Base-by-base conservation (phyloP, 768 basidiomycete species). In the Mycena leptocephala region DNA sequence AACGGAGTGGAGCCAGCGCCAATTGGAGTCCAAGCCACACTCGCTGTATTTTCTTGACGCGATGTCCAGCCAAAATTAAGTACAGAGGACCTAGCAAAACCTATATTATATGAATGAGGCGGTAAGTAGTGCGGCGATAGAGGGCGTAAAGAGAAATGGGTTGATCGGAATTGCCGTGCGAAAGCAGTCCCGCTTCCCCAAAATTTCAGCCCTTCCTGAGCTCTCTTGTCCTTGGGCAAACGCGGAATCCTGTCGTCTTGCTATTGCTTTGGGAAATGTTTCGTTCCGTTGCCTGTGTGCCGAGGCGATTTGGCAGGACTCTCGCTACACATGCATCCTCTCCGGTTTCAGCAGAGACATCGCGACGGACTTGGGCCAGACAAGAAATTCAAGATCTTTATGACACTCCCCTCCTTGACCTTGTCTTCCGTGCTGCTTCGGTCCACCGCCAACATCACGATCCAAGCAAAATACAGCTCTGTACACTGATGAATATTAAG, bases 401-500 rank as follows among this genome's bases (percentile, higher is more conserved):
- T 82, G 92, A 98, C 83, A 88, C 89, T 5, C 96, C 98, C 9
- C 84, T 99, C 65, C 91, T 99, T 80, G 95, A 97, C 56, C 93
- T 98, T 68, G 93, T 98, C 75, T 99, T 95, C 84, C 92, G 92
- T 64, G 94, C 98, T 41, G 95, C 97, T 18, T 84, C 91, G 3
- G 90, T 97, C 14, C 98, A 99, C 84, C 89, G 97, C 78, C 90
- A 93, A 81, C 88, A 95, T 83, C 96, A 98, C 79, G 95, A 97
- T 86, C 94, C 97, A 37, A 90, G 86, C 79, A 96, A 98, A 88
- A 92, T 99, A 35, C 98, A 99, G 86, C 90, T 99, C 37, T 99
- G 97, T 80, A 99, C 98, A 5, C 90, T 99, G 35, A 97, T 99
- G 95, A 99, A 99, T 83, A 99, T 99, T 85, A 99, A 99, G 86